These are phyloP conservation scores for Elsinoe batatas DNA, from an alignment of 2,329 filamentous ascomycete genomes.

Conservation along the genomic window DNA sequence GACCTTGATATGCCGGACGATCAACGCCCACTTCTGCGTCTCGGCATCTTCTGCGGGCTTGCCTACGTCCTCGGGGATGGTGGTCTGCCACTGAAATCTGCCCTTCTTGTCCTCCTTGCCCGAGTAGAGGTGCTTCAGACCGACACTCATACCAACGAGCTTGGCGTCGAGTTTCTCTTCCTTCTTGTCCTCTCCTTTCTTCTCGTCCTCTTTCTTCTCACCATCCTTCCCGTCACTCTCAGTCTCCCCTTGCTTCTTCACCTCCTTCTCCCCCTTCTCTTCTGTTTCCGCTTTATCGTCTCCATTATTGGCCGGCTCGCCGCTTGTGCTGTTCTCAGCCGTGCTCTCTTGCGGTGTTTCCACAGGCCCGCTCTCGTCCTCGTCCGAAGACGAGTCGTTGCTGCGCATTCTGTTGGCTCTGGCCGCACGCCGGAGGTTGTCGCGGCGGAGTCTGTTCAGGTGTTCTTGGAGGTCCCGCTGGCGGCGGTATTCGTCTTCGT, in stretches of 20 bases:
- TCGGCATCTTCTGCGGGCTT: slow-evolving; percentile 52
- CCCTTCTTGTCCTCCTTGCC: slow-evolving; percentile 44
- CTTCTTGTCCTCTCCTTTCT: neutral
- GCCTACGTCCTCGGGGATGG: slow-evolving; percentile 45
- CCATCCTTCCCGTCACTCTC: neutral
- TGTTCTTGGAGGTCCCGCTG: neutral
- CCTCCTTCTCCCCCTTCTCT: neutral
- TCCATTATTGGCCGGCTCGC: neutral
- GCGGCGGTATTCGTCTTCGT: slow-evolving; percentile 7
- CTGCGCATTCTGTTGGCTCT: neutral
- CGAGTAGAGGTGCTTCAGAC: slow-evolving; percentile 40
- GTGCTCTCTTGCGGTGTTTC: slow-evolving; percentile 6
- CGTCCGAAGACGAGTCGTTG: slow-evolving; percentile 3
- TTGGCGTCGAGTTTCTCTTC: slow-evolving; percentile 15
- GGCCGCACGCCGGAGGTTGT: neutral
- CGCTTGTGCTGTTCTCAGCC: neutral
- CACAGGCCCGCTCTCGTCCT: neutral
- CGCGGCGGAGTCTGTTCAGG: neutral
- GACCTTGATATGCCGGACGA: slow-evolving; percentile 47
- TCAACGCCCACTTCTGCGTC: slow-evolving; percentile 51
- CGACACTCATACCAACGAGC: slow-evolving; percentile 30
- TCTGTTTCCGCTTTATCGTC: neutral
- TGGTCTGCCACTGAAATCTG: slow-evolving; percentile 45
- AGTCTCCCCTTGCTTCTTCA: neutral
- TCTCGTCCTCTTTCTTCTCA: neutral